phyloP scores from a whole-genome alignment of 2,329 filamentous ascomycete species.

The Colletotrichum filicis region DNA sequence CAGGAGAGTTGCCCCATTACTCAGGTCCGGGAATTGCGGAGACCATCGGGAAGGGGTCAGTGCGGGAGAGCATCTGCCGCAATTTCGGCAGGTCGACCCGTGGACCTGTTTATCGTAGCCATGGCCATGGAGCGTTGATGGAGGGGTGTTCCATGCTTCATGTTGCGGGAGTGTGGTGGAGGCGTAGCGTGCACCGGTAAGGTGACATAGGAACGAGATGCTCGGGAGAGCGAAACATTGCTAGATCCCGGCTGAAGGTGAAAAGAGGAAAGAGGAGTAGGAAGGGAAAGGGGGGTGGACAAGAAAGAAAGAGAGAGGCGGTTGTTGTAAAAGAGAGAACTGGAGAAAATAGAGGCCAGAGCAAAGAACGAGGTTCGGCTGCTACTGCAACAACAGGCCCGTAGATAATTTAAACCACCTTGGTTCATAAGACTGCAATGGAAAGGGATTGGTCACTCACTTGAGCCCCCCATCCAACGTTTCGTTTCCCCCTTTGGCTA shows the following conservation, averaged over 20 bases:
- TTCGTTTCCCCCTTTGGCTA: not conserved
- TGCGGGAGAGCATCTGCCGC: constrained; percentile 4
- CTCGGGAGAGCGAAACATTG: not conserved
- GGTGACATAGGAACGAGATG: not conserved
- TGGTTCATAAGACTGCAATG: constrained; percentile 19
- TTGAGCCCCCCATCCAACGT: not conserved
- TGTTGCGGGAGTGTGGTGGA: not conserved
- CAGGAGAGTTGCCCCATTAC: not conserved
- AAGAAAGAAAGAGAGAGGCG: not conserved
- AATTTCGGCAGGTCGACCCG: constrained; percentile 6
- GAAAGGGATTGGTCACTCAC: constrained; percentile 21
- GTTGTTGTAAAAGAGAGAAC: not conserved
- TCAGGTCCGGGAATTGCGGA: constrained; percentile 15
- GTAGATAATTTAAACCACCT: constrained; percentile 27
- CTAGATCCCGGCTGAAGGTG: not conserved
- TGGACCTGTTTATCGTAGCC: not conserved
- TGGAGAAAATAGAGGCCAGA: not conserved
- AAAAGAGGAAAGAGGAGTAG: too few relatives aligned
- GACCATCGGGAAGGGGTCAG: constrained; percentile 8
- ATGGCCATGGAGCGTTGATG: constrained; percentile 1
- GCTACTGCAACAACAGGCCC: constrained; percentile 22
- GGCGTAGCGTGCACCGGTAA: not conserved
- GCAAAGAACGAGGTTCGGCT: not conserved
- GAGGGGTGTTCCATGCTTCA: not conserved
- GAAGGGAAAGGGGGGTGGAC: not conserved